Conservation (phyloP, 257 asterid species). For the Plantago ovata region DNA sequence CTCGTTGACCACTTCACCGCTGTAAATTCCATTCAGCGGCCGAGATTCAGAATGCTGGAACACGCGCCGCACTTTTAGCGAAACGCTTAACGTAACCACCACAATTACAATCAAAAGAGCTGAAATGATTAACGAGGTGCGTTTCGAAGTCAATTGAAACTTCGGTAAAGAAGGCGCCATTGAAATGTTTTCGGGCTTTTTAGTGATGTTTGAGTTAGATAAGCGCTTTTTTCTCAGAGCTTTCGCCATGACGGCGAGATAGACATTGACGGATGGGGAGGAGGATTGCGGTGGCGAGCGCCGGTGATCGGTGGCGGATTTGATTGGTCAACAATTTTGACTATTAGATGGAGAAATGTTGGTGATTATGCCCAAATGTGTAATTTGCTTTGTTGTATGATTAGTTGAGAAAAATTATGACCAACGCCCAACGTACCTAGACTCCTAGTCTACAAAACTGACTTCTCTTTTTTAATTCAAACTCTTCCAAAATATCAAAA, state of each 20-base stretch:
- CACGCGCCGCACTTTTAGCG: conserved; percentile 26
- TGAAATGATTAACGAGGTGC: conserved; percentile 28
- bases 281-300: conserved; percentile 3
- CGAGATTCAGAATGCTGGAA: conserved; percentile 24
- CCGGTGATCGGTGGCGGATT: neutral
- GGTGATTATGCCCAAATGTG: too few species aligned
- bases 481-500: too few species aligned
- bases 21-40: conserved; percentile 34
- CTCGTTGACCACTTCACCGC: conserved; percentile 61
- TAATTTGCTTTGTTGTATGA: neutral
- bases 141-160: conserved; percentile 29
- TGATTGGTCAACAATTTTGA: neutral
- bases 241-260: conserved; percentile 32
- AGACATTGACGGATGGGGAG: neutral
- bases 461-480: too few species aligned
- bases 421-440: too few species aligned
- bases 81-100: conserved; percentile 28
- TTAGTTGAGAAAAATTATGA: neutral
- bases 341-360: neutral
- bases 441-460: too few species aligned
- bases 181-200: conserved; percentile 21
- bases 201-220: conserved; percentile 19
- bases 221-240: conserved; percentile 37
- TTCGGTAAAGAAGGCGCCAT: conserved; percentile 31
- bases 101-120: conserved; percentile 29